Percentiles rank a stretch among this genome's conserved stretches.
Evolutionary conservation across 352 stramenopile genomes (phyloP).

Genomic region (Phytophthora europaea): DNA sequence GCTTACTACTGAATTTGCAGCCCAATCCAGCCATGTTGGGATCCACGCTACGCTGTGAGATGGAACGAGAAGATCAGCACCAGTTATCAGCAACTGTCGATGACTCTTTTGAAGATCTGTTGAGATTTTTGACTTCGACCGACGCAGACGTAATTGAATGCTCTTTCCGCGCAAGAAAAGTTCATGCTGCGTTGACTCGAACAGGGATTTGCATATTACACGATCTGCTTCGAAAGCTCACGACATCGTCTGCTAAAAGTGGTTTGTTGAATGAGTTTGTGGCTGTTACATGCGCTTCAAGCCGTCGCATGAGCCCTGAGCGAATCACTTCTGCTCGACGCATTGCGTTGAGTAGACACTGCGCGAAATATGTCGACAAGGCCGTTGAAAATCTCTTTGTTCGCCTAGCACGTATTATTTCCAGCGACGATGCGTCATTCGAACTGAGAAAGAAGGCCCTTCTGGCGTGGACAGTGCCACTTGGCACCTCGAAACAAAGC

Average conservation of each 20-base stretch:
- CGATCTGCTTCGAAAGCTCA: slow-evolving; percentile 65
- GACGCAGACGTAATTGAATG: slow-evolving; percentile 13
- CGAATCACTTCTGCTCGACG: background rate
- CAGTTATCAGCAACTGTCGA: background rate
- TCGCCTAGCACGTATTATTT: slow-evolving; percentile 49
- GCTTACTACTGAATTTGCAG: slow-evolving; percentile 30
- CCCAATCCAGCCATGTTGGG: slow-evolving; percentile 22
- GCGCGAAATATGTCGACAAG: slow-evolving; percentile 24
- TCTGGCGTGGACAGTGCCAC: slow-evolving; percentile 48
- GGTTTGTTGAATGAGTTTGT: slow-evolving; percentile 53
- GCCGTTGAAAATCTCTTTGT: slow-evolving; percentile 70
- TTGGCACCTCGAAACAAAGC: slow-evolving; percentile 14
- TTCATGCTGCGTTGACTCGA: slow-evolving; percentile 32
- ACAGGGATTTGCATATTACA: slow-evolving; percentile 58
- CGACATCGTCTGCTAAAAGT: slow-evolving; percentile 51
- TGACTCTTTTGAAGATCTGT: slow-evolving; percentile 22
- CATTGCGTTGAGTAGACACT: slow-evolving; percentile 3
- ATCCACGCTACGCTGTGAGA: background rate
- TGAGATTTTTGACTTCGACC: slow-evolving; percentile 30
- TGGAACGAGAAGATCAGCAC: background rate
- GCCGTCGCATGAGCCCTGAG: background rate
- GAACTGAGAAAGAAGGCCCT: slow-evolving; percentile 59
- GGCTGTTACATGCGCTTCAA: slow-evolving; percentile 10
- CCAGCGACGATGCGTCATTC: slow-evolving; percentile 46
- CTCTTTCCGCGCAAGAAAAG: slow-evolving; percentile 12